A percentile compares a stretch with the other conserved stretches of the same genome.
phyloP scores from a whole-genome alignment of 805 yeast genomes.

The Groenewaldozyma tartarivorans region DNA sequence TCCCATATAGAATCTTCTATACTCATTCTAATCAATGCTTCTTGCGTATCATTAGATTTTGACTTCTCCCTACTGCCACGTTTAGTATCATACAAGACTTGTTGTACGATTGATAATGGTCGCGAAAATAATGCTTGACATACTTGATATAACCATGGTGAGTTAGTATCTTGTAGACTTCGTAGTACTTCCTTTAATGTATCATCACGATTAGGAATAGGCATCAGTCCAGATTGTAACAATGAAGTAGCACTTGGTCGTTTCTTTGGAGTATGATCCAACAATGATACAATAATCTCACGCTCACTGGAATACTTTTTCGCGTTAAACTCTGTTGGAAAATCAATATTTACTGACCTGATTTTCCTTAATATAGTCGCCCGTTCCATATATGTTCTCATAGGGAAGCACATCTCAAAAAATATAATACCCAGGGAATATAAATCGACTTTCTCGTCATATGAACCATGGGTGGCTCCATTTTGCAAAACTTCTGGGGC shows the following conservation, averaged over 20 bases:
- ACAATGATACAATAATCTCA: conserved; percentile 52
- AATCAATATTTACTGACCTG: conserved; percentile 48
- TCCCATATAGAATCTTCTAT: conserved; percentile 39
- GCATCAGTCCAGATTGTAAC: conserved; percentile 71
- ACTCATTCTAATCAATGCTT: conserved; percentile 40
- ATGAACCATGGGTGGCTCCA: conserved; percentile 38
- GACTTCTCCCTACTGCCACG: conserved; percentile 15
- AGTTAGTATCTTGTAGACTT: conserved; percentile 78
- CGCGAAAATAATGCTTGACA: conserved; percentile 78
- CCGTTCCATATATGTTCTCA: conserved; percentile 92
- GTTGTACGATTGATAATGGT: conserved; percentile 77
- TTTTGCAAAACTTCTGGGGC: conserved; percentile 77
- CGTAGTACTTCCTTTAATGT: conserved; percentile 79
- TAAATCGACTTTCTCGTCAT: conserved; percentile 92
- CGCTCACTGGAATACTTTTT: conserved; percentile 48
- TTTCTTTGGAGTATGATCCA: conserved; percentile 68
- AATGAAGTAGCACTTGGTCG: conserved; percentile 76
- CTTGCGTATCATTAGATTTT: conserved; percentile 10
- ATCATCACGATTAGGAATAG: conserved; percentile 84
- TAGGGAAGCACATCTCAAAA: conserved; percentile 84
- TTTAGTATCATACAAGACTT: conserved; percentile 60
- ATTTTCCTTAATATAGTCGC: conserved; percentile 59
- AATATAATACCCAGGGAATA: conserved; percentile 90
- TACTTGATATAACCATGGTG: conserved; percentile 92
- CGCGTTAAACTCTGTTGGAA: conserved; percentile 57